Base-by-base conservation (phyloP, 441 rosid genomes). In the Populus trichocarpa region DNA sequence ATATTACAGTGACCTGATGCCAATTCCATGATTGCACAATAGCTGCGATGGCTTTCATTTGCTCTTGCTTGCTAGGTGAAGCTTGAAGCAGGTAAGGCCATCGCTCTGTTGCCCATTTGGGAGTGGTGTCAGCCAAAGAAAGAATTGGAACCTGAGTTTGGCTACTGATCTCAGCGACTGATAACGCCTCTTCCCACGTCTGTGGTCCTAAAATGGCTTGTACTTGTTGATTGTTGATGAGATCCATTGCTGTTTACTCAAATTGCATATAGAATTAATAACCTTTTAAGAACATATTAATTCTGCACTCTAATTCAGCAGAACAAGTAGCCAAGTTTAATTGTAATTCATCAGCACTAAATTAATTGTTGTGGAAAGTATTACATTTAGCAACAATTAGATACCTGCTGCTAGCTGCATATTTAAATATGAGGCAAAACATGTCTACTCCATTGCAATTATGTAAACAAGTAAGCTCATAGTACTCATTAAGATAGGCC, bases 41-140 rank as follows among this genome's bases (percentile, higher is more conserved):
- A 6, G 81, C 78, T 10, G 83, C 83, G 8, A 80, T 68, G 33
- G 85, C 85, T 80, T 77, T 80, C 83, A 74, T 77, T 50, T 83
- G 79, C 12, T 75, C 67, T 1, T 36, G 20, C 70, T 80, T 77
- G 68, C 68, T 70, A 26, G 76, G 67, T 30, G 85, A 77, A 40
- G 70, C 80, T 79, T 83, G 72, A 23, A 83, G 14, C 20, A 80
- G 81, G 75, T 59, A 80, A 2, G 82, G 81, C 71, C 76, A 80
- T 50, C 67, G 67, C 26, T 80, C 71, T 12, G 66, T 26, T 33
- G 83, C 79, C 83, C 85, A 80, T 26, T 35, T 53, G 9, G 85
- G 85, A 50, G 69, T 63, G 18, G 76, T 14, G 28, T 80, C 79
- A 0, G 81, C 77, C 12, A 83, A 77, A 23, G 79, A 77, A 75